Evolutionary conservation across 2,329 filamentous ascomycete species (phyloP), one percentile per base, ranked within the genome.

Genomic region (Penicillium sp.): DNA sequence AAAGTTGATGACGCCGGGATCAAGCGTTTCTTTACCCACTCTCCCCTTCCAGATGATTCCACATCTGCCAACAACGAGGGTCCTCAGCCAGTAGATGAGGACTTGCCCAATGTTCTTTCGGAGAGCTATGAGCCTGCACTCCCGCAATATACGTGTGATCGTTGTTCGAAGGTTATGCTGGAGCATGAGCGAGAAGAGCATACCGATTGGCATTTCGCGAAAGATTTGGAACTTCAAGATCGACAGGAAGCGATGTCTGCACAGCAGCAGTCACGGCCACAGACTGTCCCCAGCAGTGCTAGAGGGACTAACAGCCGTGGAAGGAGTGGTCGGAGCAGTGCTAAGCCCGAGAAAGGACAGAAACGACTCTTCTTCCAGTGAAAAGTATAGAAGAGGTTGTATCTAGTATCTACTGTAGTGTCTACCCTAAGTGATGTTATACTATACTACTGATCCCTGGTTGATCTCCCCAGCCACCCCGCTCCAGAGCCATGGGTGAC

Each of bases 121-220:
- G 9, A 16, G 37, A 29, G 31, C 4, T 14, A 8, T 3, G 26
- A 45, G 26, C 2, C 48, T 8, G 6, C 21, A 26, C 16, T 34
- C 2, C 48, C 43, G 16, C 42, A 48, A 5, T 82, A 78, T 60
- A 75, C 77, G 52, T 96, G 91, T 71, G 69, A 78, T 46, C 84
- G 85, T 58, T 96, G 92, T 72, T 80, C 82, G 55, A 80, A 82
- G 64, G 69, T 71, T n/a, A 77, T 94, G 29, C 78, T 81, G 11
- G 77, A 80, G 34, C 68, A 77, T 23, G 83, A 87, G 52, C 81
- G 83, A 63, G 83, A 87, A 61, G 92, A 90, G 74, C 94, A 99
- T 71, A 81, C 88, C 50, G 94, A 99, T 72, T 97, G 92, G 88
- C 94, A 99, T 75, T 88, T 96, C 75, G 94, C 94, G 42, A 91